Base-by-base conservation (phyloP, 2,329 filamentous ascomycete species). In the Helicocarpus griseus region DNA sequence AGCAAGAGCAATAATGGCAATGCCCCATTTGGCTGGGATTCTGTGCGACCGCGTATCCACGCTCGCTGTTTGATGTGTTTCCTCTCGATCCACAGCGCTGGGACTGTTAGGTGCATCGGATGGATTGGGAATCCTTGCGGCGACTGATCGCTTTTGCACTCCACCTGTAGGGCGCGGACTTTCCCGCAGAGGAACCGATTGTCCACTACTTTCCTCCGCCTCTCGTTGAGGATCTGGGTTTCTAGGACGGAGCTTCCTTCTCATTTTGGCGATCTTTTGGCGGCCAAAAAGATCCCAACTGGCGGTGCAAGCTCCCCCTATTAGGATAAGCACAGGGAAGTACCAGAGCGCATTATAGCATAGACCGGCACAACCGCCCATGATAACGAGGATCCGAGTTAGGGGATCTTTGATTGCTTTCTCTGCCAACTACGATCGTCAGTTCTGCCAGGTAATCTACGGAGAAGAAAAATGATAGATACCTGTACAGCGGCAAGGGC, bases 281-380 rank as follows among this genome's bases (percentile, higher is more conserved):
- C 77, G 58, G 67, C 76, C 76, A 39, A 73, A 70, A 40, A 68
- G 70, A 64, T 87, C 84, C 71, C 79, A 81, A 0, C 78, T 49
- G 0, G 81, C 63, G 0, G 80, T 78, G 0, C 66, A 64, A 1
- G 74, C 9, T 0, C 83, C 85, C 0, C 76, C 78, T 1, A 72
- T 56, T 0, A 77, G 58, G 66, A 88, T 82, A 4, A 89, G 61
- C 0, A 80, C 59, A 0, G 86, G 86, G 43, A 87, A 89, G 57
- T 86, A 89, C 86, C 86, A 89, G 0, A 89, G 66, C 0, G 83
- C 79, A 47, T 81, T 87, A 58, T 88, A 88, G 46, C 85, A 72
- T 57, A 89, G 67, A 0, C 85, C 86, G 0, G 82, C 83, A 7
- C 77, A 73, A 0, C 73, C 85, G 2, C 78, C 77, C 5, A 83